phyloP scores from a whole-genome alignment of 768 basidiomycete genomes.

The Mycena leptocephala region DNA sequence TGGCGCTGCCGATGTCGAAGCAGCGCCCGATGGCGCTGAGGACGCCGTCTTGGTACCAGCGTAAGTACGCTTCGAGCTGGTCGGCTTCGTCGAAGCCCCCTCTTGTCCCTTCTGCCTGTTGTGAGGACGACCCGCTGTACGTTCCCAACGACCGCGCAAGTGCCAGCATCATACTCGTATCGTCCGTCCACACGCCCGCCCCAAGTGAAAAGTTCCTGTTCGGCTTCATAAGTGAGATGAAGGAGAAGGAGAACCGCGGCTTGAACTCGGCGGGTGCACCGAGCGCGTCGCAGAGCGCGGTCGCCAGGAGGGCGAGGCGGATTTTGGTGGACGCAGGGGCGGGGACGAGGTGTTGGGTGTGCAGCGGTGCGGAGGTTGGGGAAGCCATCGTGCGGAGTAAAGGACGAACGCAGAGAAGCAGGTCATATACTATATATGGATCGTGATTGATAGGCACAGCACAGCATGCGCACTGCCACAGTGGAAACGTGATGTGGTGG shows the following conservation, averaged over 20 bases:
- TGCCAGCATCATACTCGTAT: constrained; percentile 64
- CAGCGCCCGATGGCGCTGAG: constrained; percentile 54
- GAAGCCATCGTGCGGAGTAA: constrained; percentile 19
- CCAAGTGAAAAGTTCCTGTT: constrained; percentile 56
- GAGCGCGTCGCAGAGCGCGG: constrained; percentile 63
- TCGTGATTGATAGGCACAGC: constrained; percentile 5
- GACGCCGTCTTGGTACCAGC: constrained; percentile 52
- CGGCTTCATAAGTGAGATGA: constrained; percentile 54
- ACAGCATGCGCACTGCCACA: constrained; percentile 2
- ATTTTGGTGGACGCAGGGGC: constrained; percentile 57
- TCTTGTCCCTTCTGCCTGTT: constrained; percentile 17
- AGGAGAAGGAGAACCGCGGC: constrained; percentile 54
- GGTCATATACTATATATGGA: constrained; percentile 1
- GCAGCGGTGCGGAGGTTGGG: constrained; percentile 36
- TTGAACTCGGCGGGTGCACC: constrained; percentile 62
- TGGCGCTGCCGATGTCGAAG: constrained; percentile 59
- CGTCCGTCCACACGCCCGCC: constrained; percentile 64
- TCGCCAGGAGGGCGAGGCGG: constrained; percentile 54
- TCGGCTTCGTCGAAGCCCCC: constrained; percentile 55
- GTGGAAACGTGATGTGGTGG: background rate
- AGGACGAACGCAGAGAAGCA: background rate
- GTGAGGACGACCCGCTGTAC: constrained; percentile 36
- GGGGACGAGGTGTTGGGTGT: constrained; percentile 44
- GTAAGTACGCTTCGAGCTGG: constrained; percentile 51
- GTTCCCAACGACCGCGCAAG: constrained; percentile 59